Evolutionary conservation across 177 flowering plant species (phyloP).

Genomic region (Vitis hybrid): DNA sequence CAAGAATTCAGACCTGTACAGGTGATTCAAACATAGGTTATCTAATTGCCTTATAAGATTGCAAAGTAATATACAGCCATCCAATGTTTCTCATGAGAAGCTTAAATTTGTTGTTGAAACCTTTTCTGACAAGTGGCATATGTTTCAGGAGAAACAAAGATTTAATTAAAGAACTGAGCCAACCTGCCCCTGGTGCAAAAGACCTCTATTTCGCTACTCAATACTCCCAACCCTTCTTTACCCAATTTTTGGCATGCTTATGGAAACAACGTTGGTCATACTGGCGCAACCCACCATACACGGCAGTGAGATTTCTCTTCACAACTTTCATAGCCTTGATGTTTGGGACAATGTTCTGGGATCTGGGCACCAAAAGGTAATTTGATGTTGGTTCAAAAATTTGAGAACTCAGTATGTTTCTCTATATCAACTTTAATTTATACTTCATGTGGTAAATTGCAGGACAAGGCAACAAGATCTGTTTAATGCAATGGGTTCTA

Average conservation of each 20-base stretch:
- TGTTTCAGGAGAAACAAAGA: constrained; percentile 55
- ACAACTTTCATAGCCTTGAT: constrained; percentile 35
- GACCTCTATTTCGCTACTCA: constrained; percentile 43
- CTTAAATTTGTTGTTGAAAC: background rate
- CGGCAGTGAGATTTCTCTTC: constrained; percentile 44
- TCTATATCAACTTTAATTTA: background rate
- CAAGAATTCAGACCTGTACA: constrained; percentile 58
- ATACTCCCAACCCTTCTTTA: constrained; percentile 37
- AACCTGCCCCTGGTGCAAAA: constrained; percentile 36
- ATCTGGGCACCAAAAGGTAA: constrained; percentile 44
- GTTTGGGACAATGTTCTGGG: constrained; percentile 58
- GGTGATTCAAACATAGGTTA: constrained; percentile 25
- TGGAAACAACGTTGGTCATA: constrained; percentile 57
- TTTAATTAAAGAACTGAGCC: constrained; percentile 40
- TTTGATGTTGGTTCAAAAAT: background rate
- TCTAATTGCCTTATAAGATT: background rate
- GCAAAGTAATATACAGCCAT: too few species aligned
- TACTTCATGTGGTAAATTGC: constrained; percentile 4
- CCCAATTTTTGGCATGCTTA: constrained; percentile 45
- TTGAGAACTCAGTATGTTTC: too few species aligned
- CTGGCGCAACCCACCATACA: constrained; percentile 56
- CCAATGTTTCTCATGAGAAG: too few species aligned
- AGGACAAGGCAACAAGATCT: constrained; percentile 51
- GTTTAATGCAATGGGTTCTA: constrained; percentile 69
- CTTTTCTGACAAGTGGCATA: background rate